phyloP scores from a whole-genome alignment of 805 yeast genomes.

The Saturnispora mendoncae region DNA sequence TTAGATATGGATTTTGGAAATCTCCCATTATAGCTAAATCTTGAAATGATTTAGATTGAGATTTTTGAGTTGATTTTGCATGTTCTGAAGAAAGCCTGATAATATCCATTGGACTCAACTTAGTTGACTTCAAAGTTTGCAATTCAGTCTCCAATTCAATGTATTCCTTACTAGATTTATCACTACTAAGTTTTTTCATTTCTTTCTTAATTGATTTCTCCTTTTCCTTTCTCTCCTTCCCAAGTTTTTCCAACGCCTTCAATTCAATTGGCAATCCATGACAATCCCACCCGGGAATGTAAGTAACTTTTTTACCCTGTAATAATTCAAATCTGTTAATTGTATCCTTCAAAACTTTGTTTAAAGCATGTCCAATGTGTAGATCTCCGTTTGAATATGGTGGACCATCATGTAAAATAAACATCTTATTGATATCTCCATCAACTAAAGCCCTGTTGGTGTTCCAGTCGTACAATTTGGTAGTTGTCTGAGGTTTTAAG shows the following conservation, averaged over 20 bases:
- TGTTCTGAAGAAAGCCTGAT: conserved; percentile 58
- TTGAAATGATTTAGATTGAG: conserved; percentile 57
- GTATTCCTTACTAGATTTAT: conserved; percentile 11
- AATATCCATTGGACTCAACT: conserved; percentile 41
- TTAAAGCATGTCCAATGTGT: conserved; percentile 87
- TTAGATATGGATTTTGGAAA: conserved; percentile 63
- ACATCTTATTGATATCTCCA: conserved; percentile 33
- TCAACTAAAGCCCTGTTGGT: conserved; percentile 20
- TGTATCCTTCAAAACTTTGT: conserved; percentile 83
- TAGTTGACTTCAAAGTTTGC: conserved; percentile 14
- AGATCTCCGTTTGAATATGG: conserved; percentile 96
- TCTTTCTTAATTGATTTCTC: conserved; percentile 25
- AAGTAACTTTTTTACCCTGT: conserved; percentile 54
- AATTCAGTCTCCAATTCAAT: conserved; percentile 10
- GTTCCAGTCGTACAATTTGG: conserved; percentile 62
- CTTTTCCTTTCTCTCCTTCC: conserved; percentile 23
- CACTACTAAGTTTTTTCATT: conserved; percentile 19
- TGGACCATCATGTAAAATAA: conserved; percentile 90
- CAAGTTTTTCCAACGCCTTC: conserved; percentile 54
- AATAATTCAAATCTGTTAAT: conserved; percentile 59
- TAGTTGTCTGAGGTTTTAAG: conserved; percentile 45
- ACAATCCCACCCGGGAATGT: conserved; percentile 97
- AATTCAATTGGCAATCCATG: conserved; percentile 96
- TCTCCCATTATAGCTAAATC: conserved; percentile 77
- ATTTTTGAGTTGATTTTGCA: conserved; percentile 57